These are phyloP conservation scores for Microcera coccophila DNA, from an alignment of 2,329 filamentous ascomycete genomes.

Conservation along the genomic window DNA sequence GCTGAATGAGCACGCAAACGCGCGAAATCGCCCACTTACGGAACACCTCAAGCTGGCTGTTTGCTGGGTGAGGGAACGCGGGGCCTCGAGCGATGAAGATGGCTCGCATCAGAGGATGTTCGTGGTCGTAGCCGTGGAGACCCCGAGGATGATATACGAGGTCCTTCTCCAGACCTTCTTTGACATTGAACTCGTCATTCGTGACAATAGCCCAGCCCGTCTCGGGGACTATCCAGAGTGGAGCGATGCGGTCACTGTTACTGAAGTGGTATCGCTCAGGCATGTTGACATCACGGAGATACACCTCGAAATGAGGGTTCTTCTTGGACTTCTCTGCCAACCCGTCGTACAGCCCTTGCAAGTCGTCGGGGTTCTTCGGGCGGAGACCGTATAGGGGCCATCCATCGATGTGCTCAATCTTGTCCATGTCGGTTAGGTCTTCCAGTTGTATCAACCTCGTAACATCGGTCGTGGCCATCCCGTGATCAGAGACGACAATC, in stretches of 20 bases:
- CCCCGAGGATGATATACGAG: slow-evolving; percentile 74
- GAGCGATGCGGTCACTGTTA: slow-evolving; percentile 83
- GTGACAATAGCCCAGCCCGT: slow-evolving; percentile 89
- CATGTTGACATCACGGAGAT: slow-evolving; percentile 83
- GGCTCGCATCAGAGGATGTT: slow-evolving; percentile 91
- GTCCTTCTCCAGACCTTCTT: slow-evolving; percentile 58
- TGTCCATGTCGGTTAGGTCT: slow-evolving; percentile 72
- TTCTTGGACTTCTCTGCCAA: slow-evolving; percentile 53
- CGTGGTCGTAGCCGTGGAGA: slow-evolving; percentile 90
- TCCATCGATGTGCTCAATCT: slow-evolving; percentile 82
- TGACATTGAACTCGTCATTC: slow-evolving; percentile 71
- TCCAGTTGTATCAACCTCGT: slow-evolving; percentile 83
- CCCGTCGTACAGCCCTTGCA: slow-evolving; percentile 64
- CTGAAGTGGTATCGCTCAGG: slow-evolving; percentile 89
- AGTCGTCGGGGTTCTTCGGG: slow-evolving; percentile 64
- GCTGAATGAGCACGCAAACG: not conserved
- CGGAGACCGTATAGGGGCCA: slow-evolving; percentile 92
- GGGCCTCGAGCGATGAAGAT: slow-evolving; percentile 92
- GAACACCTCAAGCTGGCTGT: slow-evolving; percentile 75
- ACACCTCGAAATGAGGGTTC: slow-evolving; percentile 76
- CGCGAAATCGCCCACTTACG: slow-evolving; percentile 57
- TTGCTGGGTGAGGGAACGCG: slow-evolving; percentile 81
- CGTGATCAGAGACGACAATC: slow-evolving; percentile 94
- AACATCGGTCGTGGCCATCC: slow-evolving; percentile 90
- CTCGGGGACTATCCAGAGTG: slow-evolving; percentile 89